Percentiles rank a stretch among this genome's conserved stretches.
phyloP scores from a whole-genome alignment of 306 rosid species.

The Heteromeles arbutifolia region DNA sequence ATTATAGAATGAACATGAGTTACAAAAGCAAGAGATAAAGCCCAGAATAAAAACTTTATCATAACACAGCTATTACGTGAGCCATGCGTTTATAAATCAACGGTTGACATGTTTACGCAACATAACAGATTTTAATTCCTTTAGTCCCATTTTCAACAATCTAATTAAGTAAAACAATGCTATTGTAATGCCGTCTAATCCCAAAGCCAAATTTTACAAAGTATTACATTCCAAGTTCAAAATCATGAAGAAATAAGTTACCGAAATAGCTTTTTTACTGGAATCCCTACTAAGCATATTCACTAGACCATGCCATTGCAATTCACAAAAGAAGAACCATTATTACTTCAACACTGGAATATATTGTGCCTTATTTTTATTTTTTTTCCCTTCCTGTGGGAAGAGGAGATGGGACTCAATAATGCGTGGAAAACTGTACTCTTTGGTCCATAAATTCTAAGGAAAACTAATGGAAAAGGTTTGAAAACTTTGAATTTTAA shows the following conservation, averaged over 20 bases:
- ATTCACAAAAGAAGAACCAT: not conserved
- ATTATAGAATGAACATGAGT: constrained; percentile 1
- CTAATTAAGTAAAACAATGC: not conserved
- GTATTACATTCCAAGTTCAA: not conserved
- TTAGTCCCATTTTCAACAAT: not conserved
- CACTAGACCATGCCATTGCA: not conserved
- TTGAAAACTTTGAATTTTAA: too few species aligned
- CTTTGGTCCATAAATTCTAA: not conserved
- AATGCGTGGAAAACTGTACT: not conserved
- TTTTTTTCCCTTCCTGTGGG: not conserved
- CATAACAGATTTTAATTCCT: not conserved
- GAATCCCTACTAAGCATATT: not conserved
- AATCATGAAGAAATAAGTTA: not conserved
- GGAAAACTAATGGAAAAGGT: too few species aligned
- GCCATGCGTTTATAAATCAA: not conserved
- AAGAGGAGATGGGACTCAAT: not conserved
- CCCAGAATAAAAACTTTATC: not conserved
- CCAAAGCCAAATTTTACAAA: not conserved
- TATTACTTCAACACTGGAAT: not conserved
- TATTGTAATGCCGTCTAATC: not conserved
- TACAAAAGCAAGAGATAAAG: not conserved
- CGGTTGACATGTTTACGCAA: not conserved
- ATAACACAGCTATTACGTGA: not conserved
- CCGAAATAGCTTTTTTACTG: not conserved
- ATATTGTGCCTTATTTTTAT: not conserved